Evolutionary conservation across 164 flowering plant species (phyloP).

Genomic region (Nelumbo lutea): DNA sequence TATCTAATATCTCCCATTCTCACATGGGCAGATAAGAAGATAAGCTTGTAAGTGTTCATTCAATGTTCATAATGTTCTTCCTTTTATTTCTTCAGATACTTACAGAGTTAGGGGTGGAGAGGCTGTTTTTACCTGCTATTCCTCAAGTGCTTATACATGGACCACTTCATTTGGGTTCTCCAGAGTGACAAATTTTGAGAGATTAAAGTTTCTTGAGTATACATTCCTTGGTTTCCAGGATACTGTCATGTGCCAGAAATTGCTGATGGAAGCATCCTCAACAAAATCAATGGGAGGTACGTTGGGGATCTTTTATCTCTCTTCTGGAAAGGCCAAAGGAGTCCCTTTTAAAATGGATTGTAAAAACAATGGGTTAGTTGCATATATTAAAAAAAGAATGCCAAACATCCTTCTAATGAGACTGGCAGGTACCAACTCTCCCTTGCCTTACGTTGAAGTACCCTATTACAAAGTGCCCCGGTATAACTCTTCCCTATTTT

Average conservation of each 20-base stretch:
- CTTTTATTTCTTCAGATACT: constrained; percentile 49
- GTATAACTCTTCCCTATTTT: too few species aligned
- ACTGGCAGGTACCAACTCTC: too few species aligned
- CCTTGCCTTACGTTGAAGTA: too few species aligned
- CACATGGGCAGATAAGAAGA: neutral
- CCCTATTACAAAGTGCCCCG: too few species aligned
- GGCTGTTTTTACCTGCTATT: constrained; percentile 75
- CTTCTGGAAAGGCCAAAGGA: neutral
- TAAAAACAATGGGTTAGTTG: too few species aligned
- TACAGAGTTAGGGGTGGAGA: constrained; percentile 65
- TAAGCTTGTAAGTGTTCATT: neutral
- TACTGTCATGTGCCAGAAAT: constrained; percentile 76
- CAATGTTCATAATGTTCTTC: constrained; percentile 5
- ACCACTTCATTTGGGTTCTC: constrained; percentile 72
- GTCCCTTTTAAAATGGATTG: neutral
- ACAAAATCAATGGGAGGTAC: constrained; percentile 31
- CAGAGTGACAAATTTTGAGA: constrained; percentile 46
- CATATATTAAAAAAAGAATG: too few species aligned
- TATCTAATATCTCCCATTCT: neutral
- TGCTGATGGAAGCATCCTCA: constrained; percentile 21
- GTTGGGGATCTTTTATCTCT: neutral
- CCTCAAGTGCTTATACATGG: constrained; percentile 63
- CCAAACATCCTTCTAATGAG: too few species aligned
- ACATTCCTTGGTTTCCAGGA: constrained; percentile 71
- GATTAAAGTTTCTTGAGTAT: constrained; percentile 39